Evolutionary conservation across 1,139 yeast genomes (phyloP).

Genomic region (Spathaspora sp.): DNA sequence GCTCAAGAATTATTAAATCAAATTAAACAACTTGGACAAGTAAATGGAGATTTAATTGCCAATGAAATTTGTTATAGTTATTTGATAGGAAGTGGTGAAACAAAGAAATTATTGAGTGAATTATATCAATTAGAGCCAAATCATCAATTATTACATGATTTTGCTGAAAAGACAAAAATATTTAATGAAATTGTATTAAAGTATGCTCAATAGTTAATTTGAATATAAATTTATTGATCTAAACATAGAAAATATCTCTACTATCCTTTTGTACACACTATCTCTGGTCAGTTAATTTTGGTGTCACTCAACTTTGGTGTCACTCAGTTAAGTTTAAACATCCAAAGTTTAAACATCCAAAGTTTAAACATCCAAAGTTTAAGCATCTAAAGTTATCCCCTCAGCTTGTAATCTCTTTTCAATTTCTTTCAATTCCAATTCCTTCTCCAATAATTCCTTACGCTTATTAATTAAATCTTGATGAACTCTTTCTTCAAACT

Average conservation of each 20-base stretch:
- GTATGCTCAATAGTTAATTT: neutral
- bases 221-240: no score
- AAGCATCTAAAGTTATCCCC: conserved; percentile 38
- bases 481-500: conserved; percentile 85
- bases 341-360: conserved; percentile 34
- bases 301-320: no score
- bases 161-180: conserved; percentile 48
- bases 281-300: no score
- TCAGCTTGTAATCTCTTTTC: conserved; percentile 72
- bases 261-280: no score
- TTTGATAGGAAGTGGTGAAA: conserved; percentile 46
- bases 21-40: conserved; percentile 36
- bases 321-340: neutral
- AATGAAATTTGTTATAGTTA: conserved; percentile 57
- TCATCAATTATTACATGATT: conserved; percentile 53
- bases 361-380: no score
- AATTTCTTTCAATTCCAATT: conserved; percentile 79
- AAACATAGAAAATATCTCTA: no score
- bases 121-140: conserved; percentile 43
- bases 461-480: conserved; percentile 83
- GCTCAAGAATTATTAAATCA: conserved; percentile 48
- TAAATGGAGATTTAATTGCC: conserved; percentile 53
- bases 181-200: conserved; percentile 40
- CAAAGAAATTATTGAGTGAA: conserved; percentile 37
- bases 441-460: conserved; percentile 82